Conservation (phyloP, 148 eudicot species). For the Beta vulgaris region DNA sequence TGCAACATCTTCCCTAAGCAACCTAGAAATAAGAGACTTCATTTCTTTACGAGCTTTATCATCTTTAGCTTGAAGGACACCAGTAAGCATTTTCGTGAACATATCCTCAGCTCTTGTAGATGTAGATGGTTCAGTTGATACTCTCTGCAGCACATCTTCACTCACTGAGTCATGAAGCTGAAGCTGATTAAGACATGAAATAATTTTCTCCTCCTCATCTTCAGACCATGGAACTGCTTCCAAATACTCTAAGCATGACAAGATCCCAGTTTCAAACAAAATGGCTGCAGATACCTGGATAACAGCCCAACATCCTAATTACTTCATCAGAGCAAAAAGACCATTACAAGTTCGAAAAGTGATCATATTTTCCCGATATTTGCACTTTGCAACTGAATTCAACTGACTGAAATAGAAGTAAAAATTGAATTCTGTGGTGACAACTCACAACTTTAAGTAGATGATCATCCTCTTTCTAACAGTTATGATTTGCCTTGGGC, state of each 20-base stretch:
- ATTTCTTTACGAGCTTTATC: conserved; percentile 85
- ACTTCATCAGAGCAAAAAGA: not conserved
- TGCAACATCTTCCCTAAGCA: conserved; percentile 60
- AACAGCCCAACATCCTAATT: not conserved
- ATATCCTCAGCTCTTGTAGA: conserved; percentile 58
- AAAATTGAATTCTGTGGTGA: not conserved
- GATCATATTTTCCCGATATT: not conserved
- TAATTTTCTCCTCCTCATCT: conserved; percentile 71
- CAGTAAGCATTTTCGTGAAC: conserved; percentile 54
- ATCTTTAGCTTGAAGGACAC: conserved; percentile 82
- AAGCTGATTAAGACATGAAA: conserved; percentile 63
- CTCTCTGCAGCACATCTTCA: conserved; percentile 69
- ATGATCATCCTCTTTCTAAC: not conserved
- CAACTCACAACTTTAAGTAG: conserved; percentile 1
- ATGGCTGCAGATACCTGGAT: conserved; percentile 79
- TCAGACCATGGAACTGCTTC: conserved; percentile 95
- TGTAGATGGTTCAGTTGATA: conserved; percentile 57
- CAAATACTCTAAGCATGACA: conserved; percentile 72
- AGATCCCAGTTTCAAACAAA: conserved; percentile 68
- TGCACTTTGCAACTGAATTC: not conserved
- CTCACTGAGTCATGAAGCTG: conserved; percentile 47
- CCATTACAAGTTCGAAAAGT: not conserved
- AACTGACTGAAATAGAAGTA: not conserved
- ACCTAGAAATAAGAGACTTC: conserved; percentile 58
- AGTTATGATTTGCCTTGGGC: not conserved